These are phyloP conservation scores for Jatropha podagrica DNA, from an alignment of 441 rosid species.

Conservation along the genomic window DNA sequence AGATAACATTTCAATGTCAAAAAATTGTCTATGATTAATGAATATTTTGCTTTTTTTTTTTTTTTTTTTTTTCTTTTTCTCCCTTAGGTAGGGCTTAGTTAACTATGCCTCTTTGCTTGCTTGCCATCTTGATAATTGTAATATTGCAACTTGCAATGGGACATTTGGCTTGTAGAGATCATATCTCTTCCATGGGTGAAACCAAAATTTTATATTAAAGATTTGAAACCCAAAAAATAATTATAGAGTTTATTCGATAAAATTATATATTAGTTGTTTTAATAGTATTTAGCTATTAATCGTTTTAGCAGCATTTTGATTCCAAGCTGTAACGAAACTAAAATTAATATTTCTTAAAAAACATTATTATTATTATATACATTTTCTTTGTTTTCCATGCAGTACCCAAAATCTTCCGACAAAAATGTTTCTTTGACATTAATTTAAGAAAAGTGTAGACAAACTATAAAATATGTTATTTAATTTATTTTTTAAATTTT, in stretches of 20 bases:
- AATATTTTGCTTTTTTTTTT: background rate
- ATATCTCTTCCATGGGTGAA: background rate
- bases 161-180: constrained; percentile 20
- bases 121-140: background rate
- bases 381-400: constrained; percentile 1
- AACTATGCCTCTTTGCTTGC: background rate
- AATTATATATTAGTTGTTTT: too few relatives aligned
- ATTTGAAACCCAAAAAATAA: too few relatives aligned
- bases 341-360: too few relatives aligned
- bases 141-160: constrained; percentile 21
- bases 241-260: too few relatives aligned
- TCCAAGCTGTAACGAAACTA: too few relatives aligned
- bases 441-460: constrained; percentile 1
- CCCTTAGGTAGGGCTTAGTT: background rate
- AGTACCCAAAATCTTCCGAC: constrained; percentile 6
- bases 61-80: background rate
- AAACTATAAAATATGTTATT: too few relatives aligned
- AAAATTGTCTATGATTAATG: constrained; percentile 1
- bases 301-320: too few relatives aligned
- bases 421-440: background rate
- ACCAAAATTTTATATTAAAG: too few relatives aligned
- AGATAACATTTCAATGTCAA: constrained; percentile 27
- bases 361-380: background rate
- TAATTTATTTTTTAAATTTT: background rate
- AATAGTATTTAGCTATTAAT: too few relatives aligned